Percentiles rank a stretch among this genome's conserved stretches.
These are phyloP conservation scores for Lecanosticta acicola DNA, from an alignment of 2,329 filamentous ascomycete species.

Conservation along the genomic window DNA sequence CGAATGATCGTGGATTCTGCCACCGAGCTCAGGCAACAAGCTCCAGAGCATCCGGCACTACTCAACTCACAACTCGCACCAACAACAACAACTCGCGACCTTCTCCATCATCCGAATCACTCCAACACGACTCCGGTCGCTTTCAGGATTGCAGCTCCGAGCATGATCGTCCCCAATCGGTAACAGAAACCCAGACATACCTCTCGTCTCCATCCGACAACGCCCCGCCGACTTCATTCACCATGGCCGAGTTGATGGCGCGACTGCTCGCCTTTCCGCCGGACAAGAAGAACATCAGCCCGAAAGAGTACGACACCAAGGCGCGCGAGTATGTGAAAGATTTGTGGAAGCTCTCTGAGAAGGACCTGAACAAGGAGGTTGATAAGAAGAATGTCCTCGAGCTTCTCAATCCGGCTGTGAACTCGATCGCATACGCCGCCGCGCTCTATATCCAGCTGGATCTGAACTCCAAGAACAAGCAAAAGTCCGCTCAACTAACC, in stretches of 20 bases:
- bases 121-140: neutral
- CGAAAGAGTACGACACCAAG: slow-evolving; percentile 37
- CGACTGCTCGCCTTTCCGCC: slow-evolving; percentile 33
- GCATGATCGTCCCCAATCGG: neutral
- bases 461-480: slow-evolving; percentile 22
- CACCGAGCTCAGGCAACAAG: neutral
- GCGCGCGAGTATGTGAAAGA: slow-evolving; percentile 33
- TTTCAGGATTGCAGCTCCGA: neutral
- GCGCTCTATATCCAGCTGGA: slow-evolving; percentile 42
- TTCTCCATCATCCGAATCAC: neutral
- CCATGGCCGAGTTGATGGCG: slow-evolving; percentile 24
- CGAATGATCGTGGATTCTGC: neutral
- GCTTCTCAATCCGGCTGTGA: slow-evolving; percentile 51
- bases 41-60: neutral
- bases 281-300: slow-evolving; percentile 24
- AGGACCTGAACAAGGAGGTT: slow-evolving; percentile 34
- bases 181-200: neutral
- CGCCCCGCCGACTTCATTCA: slow-evolving; percentile 8
- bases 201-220: neutral
- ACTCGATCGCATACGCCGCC: slow-evolving; percentile 56
- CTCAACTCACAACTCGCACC: neutral
- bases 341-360: slow-evolving; percentile 31
- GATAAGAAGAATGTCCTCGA: slow-evolving; percentile 39
- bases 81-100: neutral
- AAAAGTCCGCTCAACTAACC: slow-evolving; percentile 39